Conservation (phyloP, 805 yeast genomes). For the Blastobotrys terrestris region DNA sequence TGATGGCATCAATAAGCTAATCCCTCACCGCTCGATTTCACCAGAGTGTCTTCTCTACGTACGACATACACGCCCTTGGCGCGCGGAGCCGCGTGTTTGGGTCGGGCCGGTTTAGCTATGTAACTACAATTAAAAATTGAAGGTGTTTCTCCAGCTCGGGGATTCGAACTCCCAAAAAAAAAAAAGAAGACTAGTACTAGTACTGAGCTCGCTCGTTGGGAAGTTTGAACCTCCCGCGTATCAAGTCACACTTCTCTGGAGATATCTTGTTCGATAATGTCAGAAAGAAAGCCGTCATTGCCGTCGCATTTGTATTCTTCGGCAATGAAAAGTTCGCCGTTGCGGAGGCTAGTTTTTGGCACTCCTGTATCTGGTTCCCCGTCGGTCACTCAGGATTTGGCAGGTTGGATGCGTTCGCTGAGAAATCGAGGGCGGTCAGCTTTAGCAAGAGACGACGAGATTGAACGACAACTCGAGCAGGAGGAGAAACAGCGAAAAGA, state of each 20-base stretch:
- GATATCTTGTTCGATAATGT: not conserved
- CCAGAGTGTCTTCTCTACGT: constrained; percentile 1
- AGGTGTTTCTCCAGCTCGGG: too few relatives aligned
- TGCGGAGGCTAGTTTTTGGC: not conserved
- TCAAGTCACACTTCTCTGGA: too few relatives aligned
- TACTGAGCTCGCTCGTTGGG: too few relatives aligned
- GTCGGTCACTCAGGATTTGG: constrained; percentile 8
- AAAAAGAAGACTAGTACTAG: too few relatives aligned
- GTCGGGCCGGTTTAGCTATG: too few relatives aligned
- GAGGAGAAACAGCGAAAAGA: constrained; percentile 7
- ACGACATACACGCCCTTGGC: not conserved
- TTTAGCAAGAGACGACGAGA: constrained; percentile 1
- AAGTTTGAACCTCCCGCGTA: too few relatives aligned
- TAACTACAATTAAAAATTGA: too few relatives aligned
- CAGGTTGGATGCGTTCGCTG: constrained; percentile 12
- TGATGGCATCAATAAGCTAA: constrained; percentile 7
- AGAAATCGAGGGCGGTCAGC: constrained; percentile 6
- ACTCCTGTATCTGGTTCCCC: not conserved
- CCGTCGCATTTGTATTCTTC: not conserved
- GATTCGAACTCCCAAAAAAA: too few relatives aligned
- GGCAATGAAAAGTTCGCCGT: not conserved
- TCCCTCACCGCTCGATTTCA: not conserved
- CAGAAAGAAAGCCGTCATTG: not conserved
- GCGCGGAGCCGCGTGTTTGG: not conserved
- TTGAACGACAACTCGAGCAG: constrained; percentile 8